phyloP scores from a whole-genome alignment of 305 asterid species.

The Stenogyne calaminthoides region DNA sequence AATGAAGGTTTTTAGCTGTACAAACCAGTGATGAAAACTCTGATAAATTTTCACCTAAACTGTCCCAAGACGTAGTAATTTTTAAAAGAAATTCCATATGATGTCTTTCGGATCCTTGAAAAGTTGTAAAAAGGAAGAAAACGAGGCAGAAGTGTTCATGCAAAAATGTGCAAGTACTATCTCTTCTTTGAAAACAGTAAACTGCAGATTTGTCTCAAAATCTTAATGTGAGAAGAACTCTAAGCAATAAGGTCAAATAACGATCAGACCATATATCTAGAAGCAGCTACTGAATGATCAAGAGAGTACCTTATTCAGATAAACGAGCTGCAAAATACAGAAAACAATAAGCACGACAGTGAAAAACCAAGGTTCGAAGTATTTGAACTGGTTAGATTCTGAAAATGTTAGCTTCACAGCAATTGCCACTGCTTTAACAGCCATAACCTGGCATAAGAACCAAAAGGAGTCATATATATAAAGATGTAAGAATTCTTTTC shows the following conservation, averaged over 20 bases:
- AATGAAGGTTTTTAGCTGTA: neutral
- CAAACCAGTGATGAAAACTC: neutral
- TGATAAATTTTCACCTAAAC: neutral
- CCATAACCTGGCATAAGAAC: conserved; percentile 68
- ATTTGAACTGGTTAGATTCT: conserved; percentile 78
- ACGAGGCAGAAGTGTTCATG: neutral
- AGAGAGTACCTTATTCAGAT: conserved; percentile 21
- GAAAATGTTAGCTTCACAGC: conserved; percentile 75
- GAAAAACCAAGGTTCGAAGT: conserved; percentile 87
- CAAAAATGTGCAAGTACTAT: neutral
- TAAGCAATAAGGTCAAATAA: neutral
- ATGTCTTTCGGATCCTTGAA: neutral
- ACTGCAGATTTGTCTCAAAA: neutral
- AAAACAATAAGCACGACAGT: conserved; percentile 34
- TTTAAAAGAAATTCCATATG: neutral
- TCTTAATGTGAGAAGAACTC: neutral
- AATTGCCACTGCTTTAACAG: conserved; percentile 88
- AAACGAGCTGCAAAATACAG: conserved; percentile 13
- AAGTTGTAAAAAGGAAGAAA: neutral
- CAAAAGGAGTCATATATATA: neutral
- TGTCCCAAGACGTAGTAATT: neutral
- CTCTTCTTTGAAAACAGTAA: neutral
- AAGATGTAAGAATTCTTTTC: neutral
- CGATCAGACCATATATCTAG: neutral
- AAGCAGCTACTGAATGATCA: neutral